These are phyloP conservation scores for Lichenothelia convexa DNA, from an alignment of 495 filamentous ascomycete species.

Conservation along the genomic window DNA sequence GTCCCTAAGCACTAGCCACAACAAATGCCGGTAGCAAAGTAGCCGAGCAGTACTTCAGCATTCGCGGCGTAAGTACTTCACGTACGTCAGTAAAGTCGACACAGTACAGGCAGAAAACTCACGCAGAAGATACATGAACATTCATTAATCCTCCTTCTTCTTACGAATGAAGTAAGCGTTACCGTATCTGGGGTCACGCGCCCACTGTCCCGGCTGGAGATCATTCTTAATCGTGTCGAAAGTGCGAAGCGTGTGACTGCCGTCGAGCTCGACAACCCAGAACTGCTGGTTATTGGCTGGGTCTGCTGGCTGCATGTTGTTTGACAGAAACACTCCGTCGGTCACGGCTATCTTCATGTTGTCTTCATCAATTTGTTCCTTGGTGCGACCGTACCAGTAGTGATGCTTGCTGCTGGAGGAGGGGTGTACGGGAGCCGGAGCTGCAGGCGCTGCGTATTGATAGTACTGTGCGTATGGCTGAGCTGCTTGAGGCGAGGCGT, in stretches of 20 bases:
- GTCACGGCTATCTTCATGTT: constrained; percentile 17
- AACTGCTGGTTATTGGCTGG: constrained; percentile 17
- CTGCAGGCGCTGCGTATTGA: not conserved
- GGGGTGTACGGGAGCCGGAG: not conserved
- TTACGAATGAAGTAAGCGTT: constrained; percentile 14
- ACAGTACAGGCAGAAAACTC: too few species aligned
- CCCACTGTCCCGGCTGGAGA: constrained; percentile 17
- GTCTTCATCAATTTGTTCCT: constrained; percentile 16
- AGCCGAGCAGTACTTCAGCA: too few species aligned
- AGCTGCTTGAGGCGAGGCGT: not conserved
- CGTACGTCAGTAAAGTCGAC: too few species aligned
- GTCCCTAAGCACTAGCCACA: too few species aligned
- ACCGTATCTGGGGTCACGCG: constrained; percentile 14
- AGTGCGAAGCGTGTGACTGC: constrained; percentile 13
- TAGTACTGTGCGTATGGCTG: not conserved
- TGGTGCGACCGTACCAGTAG: constrained; percentile 14
- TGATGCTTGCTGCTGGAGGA: not conserved
- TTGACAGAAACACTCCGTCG: constrained; percentile 15
- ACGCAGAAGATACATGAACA: too few species aligned
- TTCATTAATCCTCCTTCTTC: too few species aligned
- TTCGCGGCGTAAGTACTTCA: too few species aligned
- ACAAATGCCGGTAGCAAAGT: too few species aligned
- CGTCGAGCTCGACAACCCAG: constrained; percentile 18
- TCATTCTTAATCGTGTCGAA: constrained; percentile 13
- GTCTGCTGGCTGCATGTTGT: constrained; percentile 14